Evolutionary conservation across 78 protist species (phyloP), one percentile per base, ranked within the genome.

Genomic region (Acrasis kona): DNA sequence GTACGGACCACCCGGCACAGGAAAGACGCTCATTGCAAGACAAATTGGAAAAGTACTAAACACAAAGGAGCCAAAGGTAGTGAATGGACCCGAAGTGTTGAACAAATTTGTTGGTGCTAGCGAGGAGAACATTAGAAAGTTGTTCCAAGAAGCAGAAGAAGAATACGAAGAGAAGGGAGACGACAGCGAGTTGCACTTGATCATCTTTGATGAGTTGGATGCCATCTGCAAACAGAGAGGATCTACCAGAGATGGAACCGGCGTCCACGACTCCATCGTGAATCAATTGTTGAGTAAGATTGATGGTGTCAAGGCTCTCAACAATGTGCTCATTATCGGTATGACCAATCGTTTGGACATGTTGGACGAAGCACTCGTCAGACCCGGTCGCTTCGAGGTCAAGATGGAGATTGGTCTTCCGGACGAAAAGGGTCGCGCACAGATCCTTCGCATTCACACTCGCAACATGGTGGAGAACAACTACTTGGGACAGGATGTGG

Each of bases 1-100:
- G 31, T 80, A 89, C 71, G 99, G 99, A n/a, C 99, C 99, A 66
- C 99, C 99, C 19, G 99, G 99, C 31, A 91, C 96, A 8, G 99
- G 99, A 12, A 97, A 97, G 88, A 97, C 99, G 30, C 75, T 97
- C 74, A 96, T 97, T 81, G 99, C 99, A 8, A 79, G 99, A 19
- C 94, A 95, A 85, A 96, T 97, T 39, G 98, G 98, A 1, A 92
- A 97, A 81, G 96, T 96, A 97, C 89, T 97, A 57, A 92, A 94
- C 76, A 93, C 96, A 35, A 61, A 67, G 30, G 95, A 89, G 72
- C 97, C 97, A 40, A 96, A 93, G 61, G 78, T 93, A 38, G 93
- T 93, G 30, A 80, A 89, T 58, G 95, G 96, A 2, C 98, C 96
- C 27, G 96, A 92, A 41, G 69, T 92, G 74, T 77, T 93, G 74